A percentile compares a stretch with the other conserved stretches of the same genome.
Conservation (phyloP, 83 land plant species). For the Picea abies region DNA sequence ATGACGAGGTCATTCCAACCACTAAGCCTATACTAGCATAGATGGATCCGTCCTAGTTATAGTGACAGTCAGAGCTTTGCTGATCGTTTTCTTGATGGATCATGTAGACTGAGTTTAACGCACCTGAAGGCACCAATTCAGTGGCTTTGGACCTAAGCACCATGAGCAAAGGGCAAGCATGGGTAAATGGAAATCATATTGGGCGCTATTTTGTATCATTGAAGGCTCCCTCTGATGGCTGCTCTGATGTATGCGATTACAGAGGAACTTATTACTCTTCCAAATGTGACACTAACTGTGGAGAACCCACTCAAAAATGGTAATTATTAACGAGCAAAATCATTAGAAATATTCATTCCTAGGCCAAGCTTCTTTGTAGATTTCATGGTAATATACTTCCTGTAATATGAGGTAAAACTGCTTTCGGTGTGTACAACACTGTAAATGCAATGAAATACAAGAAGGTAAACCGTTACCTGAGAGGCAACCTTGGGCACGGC, state of each 20-base stretch:
- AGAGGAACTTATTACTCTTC: conserved; percentile 14
- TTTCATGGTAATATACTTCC: background rate
- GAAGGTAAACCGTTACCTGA: too few species aligned
- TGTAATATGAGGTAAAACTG: too few species aligned
- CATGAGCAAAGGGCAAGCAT: conserved; percentile 59
- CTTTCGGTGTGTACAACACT: too few species aligned
- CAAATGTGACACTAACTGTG: conserved; percentile 27
- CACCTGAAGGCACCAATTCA: conserved; percentile 40
- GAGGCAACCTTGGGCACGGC: too few species aligned
- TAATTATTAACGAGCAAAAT: background rate
- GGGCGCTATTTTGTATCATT: conserved; percentile 49
- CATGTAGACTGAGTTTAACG: conserved; percentile 36
- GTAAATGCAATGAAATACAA: too few species aligned
- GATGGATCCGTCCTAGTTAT: too few species aligned
- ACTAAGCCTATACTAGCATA: too few species aligned
- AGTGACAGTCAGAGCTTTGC: too few species aligned
- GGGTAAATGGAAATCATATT: conserved; percentile 59
- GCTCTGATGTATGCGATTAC: conserved; percentile 37
- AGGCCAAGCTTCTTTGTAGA: background rate
- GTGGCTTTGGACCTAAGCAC: conserved; percentile 41
- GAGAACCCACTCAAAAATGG: conserved; percentile 38
- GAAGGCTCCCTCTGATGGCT: conserved; percentile 22
- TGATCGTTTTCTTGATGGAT: too few species aligned
- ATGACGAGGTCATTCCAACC: too few species aligned
- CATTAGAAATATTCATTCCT: background rate